Base-by-base conservation (phyloP, 345 rosid genomes). In the Salix udensis region DNA sequence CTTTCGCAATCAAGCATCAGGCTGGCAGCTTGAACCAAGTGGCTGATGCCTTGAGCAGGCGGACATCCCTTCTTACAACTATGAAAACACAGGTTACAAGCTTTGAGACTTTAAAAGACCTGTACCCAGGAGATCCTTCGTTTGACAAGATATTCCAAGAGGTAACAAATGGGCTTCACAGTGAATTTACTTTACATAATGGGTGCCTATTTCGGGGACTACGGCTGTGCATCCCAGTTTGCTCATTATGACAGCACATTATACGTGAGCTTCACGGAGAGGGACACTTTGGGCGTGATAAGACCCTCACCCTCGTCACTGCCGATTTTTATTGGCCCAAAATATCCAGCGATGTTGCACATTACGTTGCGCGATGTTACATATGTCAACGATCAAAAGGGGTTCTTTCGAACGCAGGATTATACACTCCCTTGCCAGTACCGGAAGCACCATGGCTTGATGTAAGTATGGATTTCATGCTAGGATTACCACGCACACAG, bases 11-110 rank as follows among this genome's bases (percentile, higher is more conserved):
- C 18, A 30, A 30, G 34, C 68, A 28, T 16, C 28, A 30, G 21
- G 5, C 68, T 12, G 34, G 40, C 1, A 9, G 21, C 1, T 14
- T 2, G 0, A 65, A 65, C 0, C 36, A 13, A 0, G 39, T 65
- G 2, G 67, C 37, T 4, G n/a, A 65, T 65, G 39, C 67, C 1
- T 11, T 44, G 0, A 44, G 16, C 16, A 2, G 1, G 0, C 4
- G 50, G 0, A 0, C 50, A 0, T 2, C 16, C 16, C 15, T 44
- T 11, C 50, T 44, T 44, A 44, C 50, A 0, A 44, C 50, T 0
- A 44, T 44, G 50, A 0, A 44, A 13, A 0, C 16, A 44, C 4
- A 0, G 0, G 50, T 44, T 13, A 44, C 5, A 13, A 0, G 50
- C 1, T 44, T 44, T 44, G 4, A 44, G 0, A 44, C 15, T 3